A percentile compares a stretch with the other conserved stretches of the same genome.
Conservation (phyloP, 345 rosid species). For the Lagerstroemia speciosa region DNA sequence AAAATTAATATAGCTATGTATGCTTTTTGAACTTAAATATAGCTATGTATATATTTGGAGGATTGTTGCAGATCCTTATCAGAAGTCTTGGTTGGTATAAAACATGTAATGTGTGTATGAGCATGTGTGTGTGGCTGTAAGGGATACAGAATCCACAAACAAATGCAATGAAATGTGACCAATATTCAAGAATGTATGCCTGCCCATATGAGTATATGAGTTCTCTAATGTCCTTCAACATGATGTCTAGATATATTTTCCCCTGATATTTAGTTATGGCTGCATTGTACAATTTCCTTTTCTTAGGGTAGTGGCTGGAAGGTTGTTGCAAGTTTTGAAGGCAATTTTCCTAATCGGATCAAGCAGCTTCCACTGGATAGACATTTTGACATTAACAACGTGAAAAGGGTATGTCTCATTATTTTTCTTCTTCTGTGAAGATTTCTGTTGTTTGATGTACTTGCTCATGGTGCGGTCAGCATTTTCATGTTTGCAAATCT, state of each 20-base stretch:
- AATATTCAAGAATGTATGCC: background rate
- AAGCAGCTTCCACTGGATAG: constrained; percentile 96
- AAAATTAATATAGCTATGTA: no score
- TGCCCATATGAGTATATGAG: background rate
- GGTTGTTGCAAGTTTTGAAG: constrained; percentile 96
- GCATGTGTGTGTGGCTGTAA: background rate
- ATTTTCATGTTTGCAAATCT: constrained; percentile 8
- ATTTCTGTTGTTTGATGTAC: constrained; percentile 3
- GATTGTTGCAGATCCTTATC: no score
- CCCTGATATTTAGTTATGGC: background rate
- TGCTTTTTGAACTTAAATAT: no score
- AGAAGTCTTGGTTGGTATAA: no score
- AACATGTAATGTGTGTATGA: no score
- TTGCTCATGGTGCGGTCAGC: background rate
- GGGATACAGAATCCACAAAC: background rate
- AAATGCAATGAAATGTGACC: background rate
- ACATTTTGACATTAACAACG: constrained; percentile 85
- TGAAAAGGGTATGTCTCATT: constrained; percentile 67
- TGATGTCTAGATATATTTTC: background rate
- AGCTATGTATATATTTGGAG: no score
- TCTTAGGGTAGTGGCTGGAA: constrained; percentile 98
- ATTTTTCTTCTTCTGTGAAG: background rate
- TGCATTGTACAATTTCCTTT: constrained; percentile 11
- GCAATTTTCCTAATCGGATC: constrained; percentile 83
- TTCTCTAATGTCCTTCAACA: background rate